Base-by-base conservation (phyloP, 768 basidiomycete species). In the Rubroboletus pulcherrimus region DNA sequence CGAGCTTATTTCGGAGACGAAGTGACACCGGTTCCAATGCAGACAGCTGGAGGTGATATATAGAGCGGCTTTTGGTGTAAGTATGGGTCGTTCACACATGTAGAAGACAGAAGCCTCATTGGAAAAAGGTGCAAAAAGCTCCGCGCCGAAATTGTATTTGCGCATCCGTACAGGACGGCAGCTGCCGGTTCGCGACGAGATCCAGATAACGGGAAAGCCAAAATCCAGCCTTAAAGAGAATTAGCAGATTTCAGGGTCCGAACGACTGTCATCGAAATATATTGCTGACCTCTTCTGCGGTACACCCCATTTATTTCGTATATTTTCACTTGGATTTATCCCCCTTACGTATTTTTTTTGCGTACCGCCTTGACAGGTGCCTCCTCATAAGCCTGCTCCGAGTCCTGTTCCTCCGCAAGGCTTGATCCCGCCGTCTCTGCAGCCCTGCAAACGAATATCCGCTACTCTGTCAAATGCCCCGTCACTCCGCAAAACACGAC, bases 341-440 rank as follows among this genome's bases (percentile, higher is more conserved):
- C n/a, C 42, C 17, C 17, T 71, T 71, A 72, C 71, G 71, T 71
- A 69, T 71, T 49, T 72, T 63, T 68, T 47, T 66, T 61, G 56
- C 56, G 70, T 72, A 71, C 70, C 46, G 70, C 70, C 70, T 73
- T 64, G 69, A 72, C 64, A 64, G 59, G 57, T 70, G 58, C 59
- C 61, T 66, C 69, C 71, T 70, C 69, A 72, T 72, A 70, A 70
- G 46, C 69, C 64, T 59, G 39, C 59, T 60, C 59, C 57, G 66
- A 58, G 46, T 67, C 31, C 42, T 56, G 40, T 58, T 61, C 51
- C 57, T 64, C 65, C 65, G 57, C 65, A 68, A 62, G 48, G 47
- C 56, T 65, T 40, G 66, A 61, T 59, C 58, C 59, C 58, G 56
- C 59, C 67, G 57, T 59, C 59, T 56, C 57, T 56, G 46, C 71